A percentile compares a stretch with the other conserved stretches of the same genome.
These are phyloP conservation scores for Craterostigma plantagineum DNA, from an alignment of 257 asterid species.

Conservation along the genomic window DNA sequence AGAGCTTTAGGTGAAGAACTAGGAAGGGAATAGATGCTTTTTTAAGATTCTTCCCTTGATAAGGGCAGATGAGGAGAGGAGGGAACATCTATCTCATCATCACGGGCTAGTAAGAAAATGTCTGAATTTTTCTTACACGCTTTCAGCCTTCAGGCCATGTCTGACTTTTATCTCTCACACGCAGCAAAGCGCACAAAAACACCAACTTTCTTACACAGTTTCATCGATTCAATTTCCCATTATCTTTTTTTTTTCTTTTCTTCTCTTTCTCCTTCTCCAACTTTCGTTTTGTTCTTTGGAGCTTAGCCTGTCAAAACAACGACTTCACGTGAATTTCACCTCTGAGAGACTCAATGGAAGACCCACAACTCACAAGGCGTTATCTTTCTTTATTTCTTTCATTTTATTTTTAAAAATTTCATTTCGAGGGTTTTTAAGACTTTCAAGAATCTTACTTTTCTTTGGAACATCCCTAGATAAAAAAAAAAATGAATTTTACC, in stretches of 20 bases:
- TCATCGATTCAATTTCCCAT: no score
- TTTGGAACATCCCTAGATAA: neutral
- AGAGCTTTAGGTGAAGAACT: no score
- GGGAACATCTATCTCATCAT: neutral
- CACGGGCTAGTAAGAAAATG: neutral
- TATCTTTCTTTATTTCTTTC: neutral
- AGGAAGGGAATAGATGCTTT: no score
- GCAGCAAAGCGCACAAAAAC: no score
- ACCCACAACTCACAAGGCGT: neutral
- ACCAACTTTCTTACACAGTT: no score
- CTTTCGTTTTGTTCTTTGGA: slow-evolving; percentile 35
- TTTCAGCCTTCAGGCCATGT: neutral
- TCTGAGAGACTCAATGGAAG: slow-evolving; percentile 27
- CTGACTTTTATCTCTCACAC: no score
- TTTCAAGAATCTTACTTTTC: slow-evolving; percentile 4
- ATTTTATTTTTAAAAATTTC: slow-evolving; percentile 6
- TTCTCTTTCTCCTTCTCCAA: neutral
- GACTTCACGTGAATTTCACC: slow-evolving; percentile 47
- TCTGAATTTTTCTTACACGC: slow-evolving; percentile 7
- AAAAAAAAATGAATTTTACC: slow-evolving; percentile 3
- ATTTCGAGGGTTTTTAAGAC: slow-evolving; percentile 9
- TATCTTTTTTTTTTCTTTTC: slow-evolving; percentile 1
- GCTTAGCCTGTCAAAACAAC: slow-evolving; percentile 21
- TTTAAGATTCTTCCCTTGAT: slow-evolving; percentile 7
- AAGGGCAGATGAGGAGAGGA: slow-evolving; percentile 7